Evolutionary conservation across 768 basidiomycete genomes (phyloP), one percentile per base, ranked within the genome.

Genomic region (Podaxis sp.): DNA sequence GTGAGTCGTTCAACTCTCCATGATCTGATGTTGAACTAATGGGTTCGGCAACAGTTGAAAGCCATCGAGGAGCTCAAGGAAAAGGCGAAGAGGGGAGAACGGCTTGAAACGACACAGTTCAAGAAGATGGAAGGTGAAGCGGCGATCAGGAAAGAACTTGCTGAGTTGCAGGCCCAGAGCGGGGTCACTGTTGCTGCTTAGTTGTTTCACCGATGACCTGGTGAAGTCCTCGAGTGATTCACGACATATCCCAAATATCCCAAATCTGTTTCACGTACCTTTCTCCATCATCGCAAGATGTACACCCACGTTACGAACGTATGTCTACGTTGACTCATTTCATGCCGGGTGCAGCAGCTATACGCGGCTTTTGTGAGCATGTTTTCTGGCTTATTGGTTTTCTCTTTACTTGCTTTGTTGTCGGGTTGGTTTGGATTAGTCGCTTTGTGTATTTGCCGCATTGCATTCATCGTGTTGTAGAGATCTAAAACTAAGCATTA

Each of bases 21-120:
- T 5, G 35, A 32, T 52, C 5, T 14, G 14, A 5, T 40, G 21
- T 57, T 61, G 10, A 38, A 21, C 28, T 55, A 7, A 57, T 23
- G 14, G 7, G 32, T 23, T 53, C 18, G 21, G 44, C 57, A 27
- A 38, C 65, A 97, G 95, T 81, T 99, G 65, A 98, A 97, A 72
- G 96, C 96, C n/a, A 98, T 99, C 65, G 94, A 98, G 21, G 95
- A 98, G 69, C 85, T 99, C 53, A 98, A 98, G 78, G 92, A 91
- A 65, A 94, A 95, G 77, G 83, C 85, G 27, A 89, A 84, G 69
- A 84, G 90, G 37, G 96, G 97, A 0, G 95, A 98, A 72, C 84
- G 89, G 58, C 81, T 99, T 32, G 96, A 99, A 73, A 88, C 88
- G 59, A 99, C 96, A 16, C 96, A 99, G 74, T 77, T 96, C 66